Evolutionary conservation across 257 asterid species (phyloP), one percentile per base, ranked within the genome.

Genomic region (Scutellaria minor): DNA sequence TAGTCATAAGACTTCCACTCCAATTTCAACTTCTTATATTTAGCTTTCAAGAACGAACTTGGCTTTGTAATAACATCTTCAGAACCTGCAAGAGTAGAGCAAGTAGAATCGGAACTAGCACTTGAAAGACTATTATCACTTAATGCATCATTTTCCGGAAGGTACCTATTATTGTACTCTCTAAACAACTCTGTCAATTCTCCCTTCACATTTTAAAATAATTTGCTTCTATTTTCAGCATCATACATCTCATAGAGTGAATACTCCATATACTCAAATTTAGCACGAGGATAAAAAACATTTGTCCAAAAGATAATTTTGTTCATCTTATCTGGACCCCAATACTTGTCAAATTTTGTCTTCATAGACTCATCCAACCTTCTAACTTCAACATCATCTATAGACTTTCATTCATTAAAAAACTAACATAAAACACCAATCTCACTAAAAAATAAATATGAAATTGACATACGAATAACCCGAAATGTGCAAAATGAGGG

Each of bases 371-470:
- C 18, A 18, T 0, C 18, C 18, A 18, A 18, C 18, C 18, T 18
- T 18, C 18, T 18, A 44, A 15, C 10, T 6, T 9, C 54, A 9
- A 3, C 0, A 20, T 41, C 55, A 13, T 5, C 9, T 40, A 37
- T 40, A 5, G 3, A n/a, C 14, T 6, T 62, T 35, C 51, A 62
- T 5, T 62, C 50, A 39, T 61, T 39, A 9, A 42, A 63, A 5
- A 40, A 13, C 0, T 1, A 60, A 39, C 44, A 60, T n/a, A 58
- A 35, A 6, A 31, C 64, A 58, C 46, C 35, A 58, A 61, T 7
- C 51, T 61, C 67, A 40, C 35, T 61, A 39, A 7, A 61, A 61
- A 61, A n/a, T n/a, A n/a, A n/a, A n/a, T n/a, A n/a, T 61, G 51
- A 35, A 67, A 11, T 27, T 46, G 27, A 65, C 71, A 65, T 31